Evolutionary conservation across 371 early-diverging fungal species (phyloP).

Genomic region (Rhizopus arrhizus): DNA sequence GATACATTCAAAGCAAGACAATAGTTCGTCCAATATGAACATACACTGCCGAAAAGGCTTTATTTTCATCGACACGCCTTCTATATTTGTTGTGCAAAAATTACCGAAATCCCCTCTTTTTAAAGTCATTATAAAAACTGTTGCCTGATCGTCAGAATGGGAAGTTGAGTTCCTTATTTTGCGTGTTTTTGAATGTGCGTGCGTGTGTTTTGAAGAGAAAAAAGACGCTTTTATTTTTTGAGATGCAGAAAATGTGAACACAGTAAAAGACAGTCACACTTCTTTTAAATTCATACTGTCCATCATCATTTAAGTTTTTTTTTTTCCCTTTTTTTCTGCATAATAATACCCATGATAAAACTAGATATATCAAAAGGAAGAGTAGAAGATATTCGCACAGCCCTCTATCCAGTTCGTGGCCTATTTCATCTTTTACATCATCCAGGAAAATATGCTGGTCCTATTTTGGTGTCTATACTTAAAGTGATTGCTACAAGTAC

Average conservation of each 20-base stretch:
- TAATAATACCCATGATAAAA: background rate
- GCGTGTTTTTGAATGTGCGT: background rate
- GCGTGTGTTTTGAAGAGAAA: background rate
- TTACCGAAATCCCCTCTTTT: background rate
- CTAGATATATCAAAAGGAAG: background rate
- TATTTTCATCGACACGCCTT: slow-evolving; percentile 11
- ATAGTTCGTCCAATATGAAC: slow-evolving; percentile 39
- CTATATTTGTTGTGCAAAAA: slow-evolving; percentile 1
- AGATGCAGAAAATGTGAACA: background rate
- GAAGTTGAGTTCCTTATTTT: background rate
- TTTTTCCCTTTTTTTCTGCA: background rate
- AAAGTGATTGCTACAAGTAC: slow-evolving; percentile 39
- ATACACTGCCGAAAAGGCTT: slow-evolving; percentile 33
- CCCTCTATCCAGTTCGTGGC: slow-evolving; percentile 39
- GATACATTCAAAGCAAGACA: slow-evolving; percentile 31
- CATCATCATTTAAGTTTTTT: background rate
- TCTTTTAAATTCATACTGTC: background rate
- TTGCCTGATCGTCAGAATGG: background rate
- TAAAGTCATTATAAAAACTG: background rate
- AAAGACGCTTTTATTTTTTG: background rate
- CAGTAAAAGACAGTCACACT: background rate
- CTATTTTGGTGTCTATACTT: slow-evolving; percentile 37
- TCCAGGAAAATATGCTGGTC: slow-evolving; percentile 28
- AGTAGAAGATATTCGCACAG: slow-evolving; percentile 1
- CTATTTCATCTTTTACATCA: slow-evolving; percentile 39